Base-by-base conservation (phyloP, 306 rosid species). In the Rubus idaeus region DNA sequence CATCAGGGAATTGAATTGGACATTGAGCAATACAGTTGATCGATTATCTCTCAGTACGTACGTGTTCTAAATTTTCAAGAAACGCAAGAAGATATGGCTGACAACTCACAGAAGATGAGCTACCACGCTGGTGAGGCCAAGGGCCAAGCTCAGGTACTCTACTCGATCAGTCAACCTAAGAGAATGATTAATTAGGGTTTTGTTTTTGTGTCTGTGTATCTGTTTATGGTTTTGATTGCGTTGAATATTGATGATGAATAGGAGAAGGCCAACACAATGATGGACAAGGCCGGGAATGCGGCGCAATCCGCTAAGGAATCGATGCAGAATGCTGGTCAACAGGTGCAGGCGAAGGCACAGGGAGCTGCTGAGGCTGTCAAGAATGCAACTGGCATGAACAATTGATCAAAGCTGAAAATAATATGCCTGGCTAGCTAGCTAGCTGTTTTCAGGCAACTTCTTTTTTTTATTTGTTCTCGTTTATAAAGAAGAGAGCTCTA, bases 281-380 rank as follows among this genome's bases (percentile, higher is more conserved):
- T 84, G 81, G 95, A 84, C 81, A 79, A 20, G 85, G 97, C 90
- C 23, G 2, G 82, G 71, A 75, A 79, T 83, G 85, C 79, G 18
- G 89, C 91, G 26, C 87, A 91, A 17, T 80, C 88, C 35, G 73
- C 93, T 21, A 91, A 82, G 69, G 94, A 84, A 30, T 80, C 97
- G 2, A 1, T 77, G n/a, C 83, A 75, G 79, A 77, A 72, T 84
- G 82, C 89, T 3, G 94, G 96, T 26, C 77, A 83, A 44, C 90
- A 83, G 52, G 10, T 89, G 73, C 68, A 55, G 82, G 87, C 87
- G 10, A 50, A 80, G 78, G 93, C 90, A 20, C 85, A 84, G 66
- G 96, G 89, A 79, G 93, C 93, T 16, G 86, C 77, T 51, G 93
- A 90, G 1, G 86, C 88, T 40, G 88, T 84, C 49, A 90, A 93